Percentiles rank a stretch among this genome's conserved stretches.
These are phyloP conservation scores for Pichia heedii DNA, from an alignment of 805 yeast genomes.

Conservation along the genomic window DNA sequence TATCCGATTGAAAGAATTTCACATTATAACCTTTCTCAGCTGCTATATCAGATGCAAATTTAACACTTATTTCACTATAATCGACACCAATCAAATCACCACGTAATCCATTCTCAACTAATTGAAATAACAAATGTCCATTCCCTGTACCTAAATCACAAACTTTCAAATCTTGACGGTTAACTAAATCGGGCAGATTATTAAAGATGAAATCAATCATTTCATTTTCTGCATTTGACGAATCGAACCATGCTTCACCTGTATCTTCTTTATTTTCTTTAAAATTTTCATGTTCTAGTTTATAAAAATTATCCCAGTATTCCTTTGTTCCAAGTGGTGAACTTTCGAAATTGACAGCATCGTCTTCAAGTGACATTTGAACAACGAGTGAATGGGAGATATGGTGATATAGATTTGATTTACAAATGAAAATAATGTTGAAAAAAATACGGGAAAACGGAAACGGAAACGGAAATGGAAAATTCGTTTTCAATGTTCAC, in stretches of 20 bases:
- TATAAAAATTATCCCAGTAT: conserved; percentile 89
- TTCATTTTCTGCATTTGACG: conserved; percentile 82
- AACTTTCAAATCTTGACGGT: conserved; percentile 32
- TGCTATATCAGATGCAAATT: conserved; percentile 60
- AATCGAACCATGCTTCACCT: conserved; percentile 96
- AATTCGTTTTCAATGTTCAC: too few relatives aligned
- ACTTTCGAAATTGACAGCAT: conserved; percentile 40
- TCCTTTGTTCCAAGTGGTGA: conserved; percentile 82
- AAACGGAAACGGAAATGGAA: too few relatives aligned
- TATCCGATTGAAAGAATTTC: conserved; percentile 59
- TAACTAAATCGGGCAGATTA: conserved; percentile 6
- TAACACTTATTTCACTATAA: conserved; percentile 73
- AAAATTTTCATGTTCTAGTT: conserved; percentile 64
- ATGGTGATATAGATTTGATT: too few relatives aligned
- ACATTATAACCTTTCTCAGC: conserved; percentile 29
- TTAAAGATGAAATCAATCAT: conserved; percentile 60
- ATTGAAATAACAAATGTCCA: conserved; percentile 75
- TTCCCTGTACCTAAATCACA: conserved; percentile 94
- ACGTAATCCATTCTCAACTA: conserved; percentile 46
- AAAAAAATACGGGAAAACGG: too few relatives aligned
- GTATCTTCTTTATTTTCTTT: conserved; percentile 68
- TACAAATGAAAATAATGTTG: neutral
- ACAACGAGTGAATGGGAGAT: neutral
- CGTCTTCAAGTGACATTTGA: neutral
- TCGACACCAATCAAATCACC: conserved; percentile 69